These are phyloP conservation scores for Coemansia brasiliensis DNA, from an alignment of 192 early-diverging fungal genomes.

Conservation along the genomic window DNA sequence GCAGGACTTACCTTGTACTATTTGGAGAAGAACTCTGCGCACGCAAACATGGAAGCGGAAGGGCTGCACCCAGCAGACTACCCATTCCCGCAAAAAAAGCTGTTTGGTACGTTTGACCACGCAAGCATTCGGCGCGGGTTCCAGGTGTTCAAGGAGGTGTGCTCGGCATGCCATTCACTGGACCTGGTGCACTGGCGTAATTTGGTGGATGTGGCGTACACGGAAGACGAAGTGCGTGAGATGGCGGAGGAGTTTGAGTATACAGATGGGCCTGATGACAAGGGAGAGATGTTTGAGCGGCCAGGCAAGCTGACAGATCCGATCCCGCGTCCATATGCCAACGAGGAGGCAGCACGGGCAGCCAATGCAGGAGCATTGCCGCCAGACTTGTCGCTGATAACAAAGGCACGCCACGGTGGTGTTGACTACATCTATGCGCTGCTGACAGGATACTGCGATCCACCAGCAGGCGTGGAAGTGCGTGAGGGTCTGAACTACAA, in stretches of 20 bases:
- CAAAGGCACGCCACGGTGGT: conserved; percentile 92
- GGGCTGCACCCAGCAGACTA: conserved; percentile 88
- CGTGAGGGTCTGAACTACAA: conserved; percentile 98
- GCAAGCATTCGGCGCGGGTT: conserved; percentile 95
- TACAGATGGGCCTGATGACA: conserved; percentile 88
- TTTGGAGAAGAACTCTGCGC: conserved; percentile 57
- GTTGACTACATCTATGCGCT: conserved; percentile 94
- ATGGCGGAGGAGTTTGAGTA: conserved; percentile 93
- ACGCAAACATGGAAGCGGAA: conserved; percentile 85
- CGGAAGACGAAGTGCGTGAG: conserved; percentile 88
- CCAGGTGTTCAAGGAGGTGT: conserved; percentile 98
- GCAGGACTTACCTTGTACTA: conserved; percentile 57
- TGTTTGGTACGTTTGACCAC: conserved; percentile 89
- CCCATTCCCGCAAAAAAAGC: conserved; percentile 85
- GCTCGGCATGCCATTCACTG: conserved; percentile 95
- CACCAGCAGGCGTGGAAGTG: conserved; percentile 89
- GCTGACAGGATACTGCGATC: conserved; percentile 91
- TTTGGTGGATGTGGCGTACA: conserved; percentile 91
- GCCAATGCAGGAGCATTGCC: conserved; percentile 95
- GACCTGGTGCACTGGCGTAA: conserved; percentile 93
- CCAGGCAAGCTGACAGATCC: conserved; percentile 94
- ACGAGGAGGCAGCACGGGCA: conserved; percentile 94
- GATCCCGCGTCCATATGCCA: conserved; percentile 88
- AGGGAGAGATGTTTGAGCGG: conserved; percentile 87
- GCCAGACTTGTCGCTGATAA: conserved; percentile 93